Base-by-base conservation (phyloP, 1,139 yeast genomes). In the Nadsonia starkeyi-henricii region DNA sequence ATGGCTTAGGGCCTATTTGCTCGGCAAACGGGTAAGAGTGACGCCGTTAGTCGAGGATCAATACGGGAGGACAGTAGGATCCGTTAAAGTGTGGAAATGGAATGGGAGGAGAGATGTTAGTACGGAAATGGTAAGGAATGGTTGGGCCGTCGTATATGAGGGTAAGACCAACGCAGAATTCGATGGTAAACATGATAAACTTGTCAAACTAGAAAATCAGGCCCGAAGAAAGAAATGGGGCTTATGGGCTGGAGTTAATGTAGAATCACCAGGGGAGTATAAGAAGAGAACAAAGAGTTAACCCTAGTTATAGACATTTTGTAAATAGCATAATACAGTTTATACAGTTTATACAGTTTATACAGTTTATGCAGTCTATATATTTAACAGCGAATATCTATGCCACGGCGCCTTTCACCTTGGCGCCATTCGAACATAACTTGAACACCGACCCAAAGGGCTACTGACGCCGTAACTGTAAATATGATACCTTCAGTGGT, bases 391-490 rank as follows among this genome's bases (percentile, higher is more conserved):
- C 85, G 79, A 42, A 88, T 78, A 61, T 83, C 78, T 30, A 89
- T 75, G 1, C 96, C 97, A 49, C 75, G 72, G 58, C 97, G 75
- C 63, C 77, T 81, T 62, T 91, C 99, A 42, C 78, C 69, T 61
- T 86, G 94, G 57, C 99, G 75, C 53, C 84, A 66, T 64, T 93
- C 98, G 69, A 88, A 89, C 98, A 93, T 93, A 26, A 88, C 82
- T 63, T 91, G 98, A 1, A 79, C 81, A 1, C 83, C 97, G 20
- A 86, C 81, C 64, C 84, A 91, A 45, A 93, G 69, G 50, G 85
- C 77, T 4, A 65, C 63, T 52, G 85, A 79, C 1, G 95, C 62
- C n/a, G 60, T 74, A 18, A 77, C 62, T 1, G 82, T 62, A 54
- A 85, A 80, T 60, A 84, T 66, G 43, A 85, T 60, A 0, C 97